Evolutionary conservation across 176 grass and related monocot genomes (phyloP), one percentile per base, ranked within the genome.

Genomic region (Dactylis glomerata): DNA sequence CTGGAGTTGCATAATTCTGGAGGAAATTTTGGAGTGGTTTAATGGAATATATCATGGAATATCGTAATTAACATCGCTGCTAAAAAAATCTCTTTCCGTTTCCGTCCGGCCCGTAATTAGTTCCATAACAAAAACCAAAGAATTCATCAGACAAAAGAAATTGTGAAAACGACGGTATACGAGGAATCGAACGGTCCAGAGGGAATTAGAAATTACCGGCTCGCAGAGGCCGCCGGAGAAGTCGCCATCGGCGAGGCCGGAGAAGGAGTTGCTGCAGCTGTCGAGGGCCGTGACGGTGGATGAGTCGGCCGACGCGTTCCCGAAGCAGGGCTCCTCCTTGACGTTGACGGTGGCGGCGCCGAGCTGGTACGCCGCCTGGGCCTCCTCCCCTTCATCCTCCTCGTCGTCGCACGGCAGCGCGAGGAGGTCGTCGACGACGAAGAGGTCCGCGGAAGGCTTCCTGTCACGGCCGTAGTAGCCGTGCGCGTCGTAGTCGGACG

Each of bases 201-300:
- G 33, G 24, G 32, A 47, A 6, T 46, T 0, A 41, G 15, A 34
- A 76, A 26, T 90, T 92, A 99, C 97, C 91, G 91, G 92, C 75
- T 99, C 97, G 72, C 86, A 94, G 24, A 99, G 90, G 52, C 92
- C 91, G 64, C 64, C 81, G 13, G 93, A 86, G 85, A 95, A 89
- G 84, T 86, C 80, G 80, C 78, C 87, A 34, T 92, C 96, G 45
- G 75, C 75, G 3, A 91, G 54, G 42, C 88, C 82, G 44, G 93
- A 98, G 82, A 94, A 87, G 50, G 91, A 95, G 82, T 91, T 92
- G 89, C 92, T 92, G 83, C 91, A 92, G 91, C 93, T 94, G 73
- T 92, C 91, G 10, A 93, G 81, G 5, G 86, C 93, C 30, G 92
- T 99, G 81, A 99, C 86, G 57, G 89, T 99, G 12, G 97, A 99